These are phyloP conservation scores for Ilex asprella DNA, from an alignment of 257 asterid species.

Conservation along the genomic window DNA sequence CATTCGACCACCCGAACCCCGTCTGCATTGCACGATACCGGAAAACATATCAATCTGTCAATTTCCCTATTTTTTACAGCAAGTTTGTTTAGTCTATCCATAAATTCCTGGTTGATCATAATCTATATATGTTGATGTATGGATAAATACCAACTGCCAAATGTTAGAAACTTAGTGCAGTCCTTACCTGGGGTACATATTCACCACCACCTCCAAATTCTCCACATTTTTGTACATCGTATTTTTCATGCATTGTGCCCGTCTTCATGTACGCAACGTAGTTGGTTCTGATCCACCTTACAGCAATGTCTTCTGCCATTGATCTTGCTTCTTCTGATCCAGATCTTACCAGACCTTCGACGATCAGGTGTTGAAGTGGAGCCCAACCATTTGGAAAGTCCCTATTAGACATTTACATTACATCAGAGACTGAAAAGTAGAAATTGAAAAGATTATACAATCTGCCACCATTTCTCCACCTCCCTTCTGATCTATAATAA, in stretches of 20 bases:
- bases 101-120: neutral
- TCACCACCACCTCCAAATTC: slow-evolving; percentile 86
- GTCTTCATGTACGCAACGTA: slow-evolving; percentile 55
- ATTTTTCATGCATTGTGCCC: slow-evolving; percentile 85
- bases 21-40: slow-evolving; percentile 43
- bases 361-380: slow-evolving; percentile 86
- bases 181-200: slow-evolving; percentile 75
- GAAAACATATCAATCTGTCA: neutral
- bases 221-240: slow-evolving; percentile 72
- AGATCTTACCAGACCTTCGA: slow-evolving; percentile 62
- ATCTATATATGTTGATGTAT: too few species aligned
- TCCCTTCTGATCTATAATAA: neutral
- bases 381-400: slow-evolving; percentile 99
- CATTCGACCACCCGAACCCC: slow-evolving; percentile 98
- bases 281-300: slow-evolving; percentile 77
- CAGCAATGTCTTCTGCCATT: slow-evolving; percentile 54
- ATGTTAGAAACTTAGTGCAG: neutral
- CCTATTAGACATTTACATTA: slow-evolving; percentile 30
- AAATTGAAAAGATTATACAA: neutral
- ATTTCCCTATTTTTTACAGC: neutral
- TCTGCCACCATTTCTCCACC: neutral
- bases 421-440: neutral
- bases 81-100: neutral
- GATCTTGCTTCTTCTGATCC: slow-evolving; percentile 40
- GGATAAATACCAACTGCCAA: too few species aligned